These are phyloP conservation scores for Epichloe elymi DNA, from an alignment of 2,329 filamentous ascomycete genomes.

Conservation along the genomic window DNA sequence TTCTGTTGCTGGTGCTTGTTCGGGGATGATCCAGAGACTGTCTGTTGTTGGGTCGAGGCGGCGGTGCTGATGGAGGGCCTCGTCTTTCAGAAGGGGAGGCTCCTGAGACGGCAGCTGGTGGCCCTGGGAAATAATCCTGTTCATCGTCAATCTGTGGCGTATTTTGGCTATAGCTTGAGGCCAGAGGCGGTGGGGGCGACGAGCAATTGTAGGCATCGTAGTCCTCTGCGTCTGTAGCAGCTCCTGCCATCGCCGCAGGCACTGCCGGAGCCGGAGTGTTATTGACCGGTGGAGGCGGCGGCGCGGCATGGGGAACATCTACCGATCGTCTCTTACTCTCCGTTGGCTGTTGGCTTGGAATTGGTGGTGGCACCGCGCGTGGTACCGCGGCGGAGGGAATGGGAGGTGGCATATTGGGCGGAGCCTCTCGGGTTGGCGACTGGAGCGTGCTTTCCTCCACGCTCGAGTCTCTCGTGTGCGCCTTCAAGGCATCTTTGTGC, in stretches of 20 bases:
- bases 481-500: conserved; percentile 83
- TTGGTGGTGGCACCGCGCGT: conserved; percentile 49
- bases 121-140: conserved; percentile 30
- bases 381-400: conserved; percentile 41
- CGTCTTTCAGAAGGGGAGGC: conserved; percentile 26
- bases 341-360: conserved; percentile 46
- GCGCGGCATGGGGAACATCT: conserved; percentile 57
- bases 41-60: conserved; percentile 11
- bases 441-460: conserved; percentile 55
- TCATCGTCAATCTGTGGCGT: conserved; percentile 33
- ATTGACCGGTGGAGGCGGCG: conserved; percentile 17
- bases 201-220: conserved; percentile 56
- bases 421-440: conserved; percentile 35
- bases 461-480: conserved; percentile 66
- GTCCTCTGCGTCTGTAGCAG: conserved; percentile 42
- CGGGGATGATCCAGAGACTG: conserved; percentile 24
- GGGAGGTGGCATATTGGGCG: conserved; percentile 40
- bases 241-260: background rate
- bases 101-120: conserved; percentile 30
- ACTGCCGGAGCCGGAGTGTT: conserved; percentile 11
- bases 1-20: conserved; percentile 28
- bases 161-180: conserved; percentile 18
- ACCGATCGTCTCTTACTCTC: conserved; percentile 47
- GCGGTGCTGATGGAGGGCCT: conserved; percentile 24
- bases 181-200: conserved; percentile 15